These are phyloP conservation scores for Phytophthora fragariaefolia DNA, from an alignment of 352 stramenopile species.

Conservation along the genomic window DNA sequence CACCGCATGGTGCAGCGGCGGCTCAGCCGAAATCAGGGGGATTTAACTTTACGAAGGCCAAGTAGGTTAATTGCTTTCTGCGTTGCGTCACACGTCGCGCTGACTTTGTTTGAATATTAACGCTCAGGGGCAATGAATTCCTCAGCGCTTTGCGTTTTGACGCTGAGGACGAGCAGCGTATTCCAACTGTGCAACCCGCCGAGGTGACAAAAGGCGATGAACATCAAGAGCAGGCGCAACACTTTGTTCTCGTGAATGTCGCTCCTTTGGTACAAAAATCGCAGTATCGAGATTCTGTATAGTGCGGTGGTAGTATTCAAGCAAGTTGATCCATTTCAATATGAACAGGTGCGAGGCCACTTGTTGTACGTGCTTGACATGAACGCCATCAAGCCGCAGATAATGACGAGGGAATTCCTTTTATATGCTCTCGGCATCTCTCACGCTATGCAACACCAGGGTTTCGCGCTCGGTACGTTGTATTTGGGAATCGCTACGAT, in stretches of 20 bases:
- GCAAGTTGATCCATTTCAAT: neutral
- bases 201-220: neutral
- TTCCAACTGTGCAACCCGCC: constrained; percentile 23
- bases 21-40: constrained; percentile 4
- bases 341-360: constrained; percentile 60
- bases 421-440: constrained; percentile 34
- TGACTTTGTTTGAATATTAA: neutral
- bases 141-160: constrained; percentile 46
- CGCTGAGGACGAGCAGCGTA: constrained; percentile 1
- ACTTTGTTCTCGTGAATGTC: constrained; percentile 70
- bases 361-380: constrained; percentile 65
- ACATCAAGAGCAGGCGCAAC: constrained; percentile 2
- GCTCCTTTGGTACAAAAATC: constrained; percentile 69
- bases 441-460: constrained; percentile 23
- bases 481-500: neutral
- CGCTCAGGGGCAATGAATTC: constrained; percentile 39
- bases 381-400: constrained; percentile 41
- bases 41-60: constrained; percentile 77
- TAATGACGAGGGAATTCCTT: constrained; percentile 43
- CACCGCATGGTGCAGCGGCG: neutral
- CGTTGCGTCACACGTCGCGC: too few species aligned
- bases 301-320: neutral
- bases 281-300: too few species aligned
- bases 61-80: too few species aligned
- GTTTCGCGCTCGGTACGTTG: constrained; percentile 60